Evolutionary conservation across 2,329 filamentous ascomycete genomes (phyloP).

Genomic region (Mycosphaerella sp.): DNA sequence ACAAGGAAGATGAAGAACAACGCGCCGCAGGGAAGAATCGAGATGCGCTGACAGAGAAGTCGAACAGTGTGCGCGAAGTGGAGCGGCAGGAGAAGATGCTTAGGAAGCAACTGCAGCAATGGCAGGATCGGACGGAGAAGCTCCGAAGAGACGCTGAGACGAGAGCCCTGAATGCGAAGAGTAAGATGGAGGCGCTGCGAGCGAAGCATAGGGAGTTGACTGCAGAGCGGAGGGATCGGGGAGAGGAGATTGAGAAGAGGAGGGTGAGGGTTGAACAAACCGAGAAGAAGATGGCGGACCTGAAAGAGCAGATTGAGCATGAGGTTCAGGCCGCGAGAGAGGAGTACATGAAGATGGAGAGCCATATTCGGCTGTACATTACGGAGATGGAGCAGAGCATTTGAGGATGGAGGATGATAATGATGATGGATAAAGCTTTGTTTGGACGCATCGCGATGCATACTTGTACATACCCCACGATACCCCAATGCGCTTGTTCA

Average conservation of each 20-base stretch:
- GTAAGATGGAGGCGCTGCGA: slow-evolving; percentile 84
- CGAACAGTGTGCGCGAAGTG: slow-evolving; percentile 84
- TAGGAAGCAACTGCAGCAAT: slow-evolving; percentile 75
- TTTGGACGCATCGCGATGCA: neutral
- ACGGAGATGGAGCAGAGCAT: slow-evolving; percentile 97
- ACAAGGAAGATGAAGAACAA: slow-evolving; percentile 87
- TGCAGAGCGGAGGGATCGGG: slow-evolving; percentile 79
- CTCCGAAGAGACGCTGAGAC: slow-evolving; percentile 72
- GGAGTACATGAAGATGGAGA: slow-evolving; percentile 95
- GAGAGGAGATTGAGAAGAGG: slow-evolving; percentile 84
- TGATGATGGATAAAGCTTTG: neutral
- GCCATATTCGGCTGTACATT: slow-evolving; percentile 95
- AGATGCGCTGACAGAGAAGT: slow-evolving; percentile 79
- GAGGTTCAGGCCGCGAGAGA: slow-evolving; percentile 87
- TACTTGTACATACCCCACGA: slow-evolving; percentile 8
- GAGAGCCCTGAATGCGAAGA: slow-evolving; percentile 74
- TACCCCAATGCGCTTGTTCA: slow-evolving; percentile 5
- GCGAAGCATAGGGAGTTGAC: slow-evolving; percentile 72
- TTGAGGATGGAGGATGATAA: slow-evolving; percentile 17
- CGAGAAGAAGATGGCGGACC: slow-evolving; percentile 98
- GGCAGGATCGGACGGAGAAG: slow-evolving; percentile 79
- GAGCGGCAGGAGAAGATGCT: slow-evolving; percentile 81
- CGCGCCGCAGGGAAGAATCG: slow-evolving; percentile 71
- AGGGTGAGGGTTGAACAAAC: slow-evolving; percentile 95
- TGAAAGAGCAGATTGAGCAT: slow-evolving; percentile 95